Conservation (phyloP, 768 basidiomycete genomes). For the Xerocomus brunneocitrinus region DNA sequence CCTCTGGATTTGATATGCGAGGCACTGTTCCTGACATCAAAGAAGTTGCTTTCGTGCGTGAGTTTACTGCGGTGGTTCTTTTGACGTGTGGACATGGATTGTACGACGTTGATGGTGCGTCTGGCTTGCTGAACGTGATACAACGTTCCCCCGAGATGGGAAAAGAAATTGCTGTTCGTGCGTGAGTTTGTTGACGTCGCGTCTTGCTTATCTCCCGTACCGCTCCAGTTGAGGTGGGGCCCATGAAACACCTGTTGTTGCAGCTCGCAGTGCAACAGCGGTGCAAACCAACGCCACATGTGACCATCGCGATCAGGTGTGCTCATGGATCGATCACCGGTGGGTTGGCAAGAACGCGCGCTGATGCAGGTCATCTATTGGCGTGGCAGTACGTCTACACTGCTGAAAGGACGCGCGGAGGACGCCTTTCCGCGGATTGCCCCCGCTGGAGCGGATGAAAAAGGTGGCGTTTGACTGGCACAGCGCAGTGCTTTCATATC, state of each 20-base stretch:
- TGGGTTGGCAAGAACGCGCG: background rate
- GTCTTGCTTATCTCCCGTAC: background rate
- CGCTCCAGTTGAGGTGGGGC: background rate
- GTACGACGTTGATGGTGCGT: background rate
- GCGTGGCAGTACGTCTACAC: background rate
- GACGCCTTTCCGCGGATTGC: background rate
- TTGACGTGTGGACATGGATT: background rate
- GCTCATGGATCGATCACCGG: background rate
- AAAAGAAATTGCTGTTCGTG: background rate
- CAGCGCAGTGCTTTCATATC: background rate
- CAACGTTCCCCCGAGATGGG: no score
- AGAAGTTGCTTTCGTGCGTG: background rate
- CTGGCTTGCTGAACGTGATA: background rate
- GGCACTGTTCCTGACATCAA: background rate
- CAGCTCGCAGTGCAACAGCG: background rate
- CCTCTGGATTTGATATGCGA: background rate
- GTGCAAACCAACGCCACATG: background rate
- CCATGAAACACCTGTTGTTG: background rate
- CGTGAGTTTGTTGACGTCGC: background rate
- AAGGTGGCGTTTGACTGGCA: background rate
- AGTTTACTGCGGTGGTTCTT: background rate
- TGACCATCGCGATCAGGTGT: background rate
- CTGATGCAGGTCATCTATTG: background rate
- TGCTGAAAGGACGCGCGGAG: background rate
- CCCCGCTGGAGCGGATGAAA: no score